Conservation (phyloP, 768 basidiomycete species). For the Pulveroboletus sp. region DNA sequence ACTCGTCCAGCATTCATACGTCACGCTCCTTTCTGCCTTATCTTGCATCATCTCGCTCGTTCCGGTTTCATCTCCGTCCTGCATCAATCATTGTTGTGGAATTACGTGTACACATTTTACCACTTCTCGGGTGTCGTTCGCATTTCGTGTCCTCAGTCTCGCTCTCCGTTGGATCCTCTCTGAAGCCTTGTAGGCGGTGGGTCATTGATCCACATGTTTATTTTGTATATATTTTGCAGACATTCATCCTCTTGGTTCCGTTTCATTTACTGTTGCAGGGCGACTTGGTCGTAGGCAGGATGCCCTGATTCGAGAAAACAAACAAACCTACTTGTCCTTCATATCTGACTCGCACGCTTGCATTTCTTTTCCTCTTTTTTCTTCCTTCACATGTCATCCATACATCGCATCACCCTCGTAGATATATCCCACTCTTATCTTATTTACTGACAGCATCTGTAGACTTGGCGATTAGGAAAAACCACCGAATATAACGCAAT, state of each 20-base stretch:
- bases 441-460: slow-evolving; percentile 24
- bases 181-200: background rate
- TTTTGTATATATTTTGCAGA: slow-evolving; percentile 21
- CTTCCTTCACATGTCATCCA: slow-evolving; percentile 4
- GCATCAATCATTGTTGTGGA: slow-evolving; percentile 30
- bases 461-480: slow-evolving; percentile 15
- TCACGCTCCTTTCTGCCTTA: slow-evolving; percentile 15
- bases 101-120: slow-evolving; percentile 31
- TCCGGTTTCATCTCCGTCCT: slow-evolving; percentile 16
- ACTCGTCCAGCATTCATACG: slow-evolving; percentile 1
- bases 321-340: slow-evolving; percentile 1
- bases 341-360: background rate
- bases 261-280: background rate
- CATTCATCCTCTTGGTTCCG: background rate
- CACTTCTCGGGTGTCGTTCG: slow-evolving; percentile 14
- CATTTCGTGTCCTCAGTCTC: slow-evolving; percentile 6
- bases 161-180: slow-evolving; percentile 2
- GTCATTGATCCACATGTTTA: slow-evolving; percentile 9
- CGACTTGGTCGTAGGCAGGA: slow-evolving; percentile 5
- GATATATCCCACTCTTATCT: slow-evolving; percentile 18
- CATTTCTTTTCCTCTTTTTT: background rate
- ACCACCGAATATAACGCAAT: slow-evolving; percentile 13
- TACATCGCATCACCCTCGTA: slow-evolving; percentile 13
- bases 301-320: background rate
- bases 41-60: slow-evolving; percentile 7